Conservation (phyloP, 176 grass and related monocot genomes). For the Thinopyrum elongatum region DNA sequence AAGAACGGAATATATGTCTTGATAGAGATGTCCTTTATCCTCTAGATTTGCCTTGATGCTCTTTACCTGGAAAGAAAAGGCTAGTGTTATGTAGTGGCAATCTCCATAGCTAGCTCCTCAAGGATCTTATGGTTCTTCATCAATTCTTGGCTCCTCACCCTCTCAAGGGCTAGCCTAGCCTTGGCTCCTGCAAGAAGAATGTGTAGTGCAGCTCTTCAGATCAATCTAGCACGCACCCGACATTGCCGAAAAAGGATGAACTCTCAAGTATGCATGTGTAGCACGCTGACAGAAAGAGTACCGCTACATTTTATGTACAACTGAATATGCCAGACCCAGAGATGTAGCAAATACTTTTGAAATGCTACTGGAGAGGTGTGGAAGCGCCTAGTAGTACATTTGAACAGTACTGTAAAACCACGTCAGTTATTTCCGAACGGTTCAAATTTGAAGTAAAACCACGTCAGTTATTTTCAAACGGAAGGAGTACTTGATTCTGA, state of each 20-base stretch:
- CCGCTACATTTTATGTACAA: slow-evolving; percentile 15
- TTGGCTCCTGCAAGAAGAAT: slow-evolving; percentile 24
- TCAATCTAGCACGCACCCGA: neutral
- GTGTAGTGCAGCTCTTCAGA: slow-evolving; percentile 12
- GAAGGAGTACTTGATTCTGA: neutral
- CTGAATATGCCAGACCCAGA: neutral
- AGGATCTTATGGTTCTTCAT: slow-evolving; percentile 46
- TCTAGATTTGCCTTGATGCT: slow-evolving; percentile 27
- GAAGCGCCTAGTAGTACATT: neutral
- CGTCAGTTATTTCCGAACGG: too few relatives aligned
- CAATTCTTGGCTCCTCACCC: slow-evolving; percentile 26
- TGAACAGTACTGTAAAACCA: slow-evolving; percentile 1
- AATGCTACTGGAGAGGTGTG: neutral
- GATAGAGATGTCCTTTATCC: slow-evolving; percentile 42
- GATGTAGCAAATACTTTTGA: neutral
- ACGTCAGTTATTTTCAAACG: too few relatives aligned
- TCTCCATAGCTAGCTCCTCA: slow-evolving; percentile 39
- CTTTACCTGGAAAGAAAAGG: slow-evolving; percentile 36
- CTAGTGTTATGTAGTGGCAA: slow-evolving; percentile 33
- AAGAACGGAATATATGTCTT: slow-evolving; percentile 20
- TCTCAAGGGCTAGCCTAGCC: slow-evolving; percentile 30
- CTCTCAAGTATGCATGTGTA: neutral
- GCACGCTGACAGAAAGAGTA: neutral
- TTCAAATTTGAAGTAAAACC: too few relatives aligned
- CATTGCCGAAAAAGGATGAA: neutral